Conservation (phyloP, 371 early-diverging fungal genomes). For the Mucor velutinosus region DNA sequence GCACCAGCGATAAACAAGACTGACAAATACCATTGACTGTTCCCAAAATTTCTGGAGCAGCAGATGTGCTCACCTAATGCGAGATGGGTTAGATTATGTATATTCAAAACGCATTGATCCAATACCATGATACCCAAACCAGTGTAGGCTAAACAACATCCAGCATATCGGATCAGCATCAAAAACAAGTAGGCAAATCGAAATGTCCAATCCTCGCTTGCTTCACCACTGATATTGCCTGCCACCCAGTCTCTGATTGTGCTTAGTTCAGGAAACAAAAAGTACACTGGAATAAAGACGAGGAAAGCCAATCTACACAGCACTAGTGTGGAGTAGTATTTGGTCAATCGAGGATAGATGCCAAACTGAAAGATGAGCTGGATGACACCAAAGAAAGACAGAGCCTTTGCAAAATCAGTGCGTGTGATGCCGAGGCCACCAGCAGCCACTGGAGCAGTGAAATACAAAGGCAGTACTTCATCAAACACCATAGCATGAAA, state of each 20-base stretch:
- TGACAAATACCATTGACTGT: constrained; percentile 67
- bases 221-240: not conserved
- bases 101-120: not conserved
- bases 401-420: constrained; percentile 44
- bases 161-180: constrained; percentile 47
- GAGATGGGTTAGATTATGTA: not conserved
- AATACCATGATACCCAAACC: constrained; percentile 65
- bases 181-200: constrained; percentile 36
- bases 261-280: constrained; percentile 48
- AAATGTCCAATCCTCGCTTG: constrained; percentile 14
- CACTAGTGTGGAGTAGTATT: constrained; percentile 34
- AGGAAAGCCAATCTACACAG: constrained; percentile 43
- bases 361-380: constrained; percentile 58
- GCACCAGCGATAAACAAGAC: constrained; percentile 60
- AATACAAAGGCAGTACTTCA: constrained; percentile 72
- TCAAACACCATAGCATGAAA: constrained; percentile 79
- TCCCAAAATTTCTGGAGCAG: constrained; percentile 59
- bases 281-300: constrained; percentile 42
- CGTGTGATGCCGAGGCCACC: constrained; percentile 54
- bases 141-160: constrained; percentile 63
- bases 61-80: constrained; percentile 59
- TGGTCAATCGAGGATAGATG: constrained; percentile 55
- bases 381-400: constrained; percentile 49
- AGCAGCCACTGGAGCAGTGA: constrained; percentile 50
- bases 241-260: constrained; percentile 24